phyloP scores from a whole-genome alignment of 768 basidiomycete genomes.

The Nidula microcarpa region DNA sequence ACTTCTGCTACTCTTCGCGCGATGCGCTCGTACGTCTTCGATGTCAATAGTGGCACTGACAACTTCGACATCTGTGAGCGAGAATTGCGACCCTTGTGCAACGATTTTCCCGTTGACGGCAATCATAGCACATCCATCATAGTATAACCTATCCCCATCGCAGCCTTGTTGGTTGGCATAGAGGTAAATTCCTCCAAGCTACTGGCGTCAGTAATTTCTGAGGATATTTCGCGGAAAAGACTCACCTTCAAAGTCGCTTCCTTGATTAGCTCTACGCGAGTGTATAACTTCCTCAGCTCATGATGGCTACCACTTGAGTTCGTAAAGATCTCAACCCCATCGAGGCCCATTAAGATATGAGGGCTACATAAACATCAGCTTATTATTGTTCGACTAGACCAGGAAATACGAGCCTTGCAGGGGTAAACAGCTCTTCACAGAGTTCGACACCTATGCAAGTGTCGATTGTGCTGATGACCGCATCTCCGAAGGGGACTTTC shows the following conservation, averaged over 20 bases:
- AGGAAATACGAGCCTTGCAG: constrained; percentile 64
- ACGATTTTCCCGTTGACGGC: constrained; percentile 90
- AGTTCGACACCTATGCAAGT: constrained; percentile 97
- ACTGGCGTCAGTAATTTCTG: constrained; percentile 3
- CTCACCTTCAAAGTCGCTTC: constrained; percentile 92
- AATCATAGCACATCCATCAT: constrained; percentile 96
- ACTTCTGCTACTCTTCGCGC: constrained; percentile 78
- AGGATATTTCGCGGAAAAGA: neutral
- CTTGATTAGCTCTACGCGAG: constrained; percentile 90
- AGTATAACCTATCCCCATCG: constrained; percentile 96
- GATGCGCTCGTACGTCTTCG: constrained; percentile 91
- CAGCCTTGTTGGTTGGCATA: constrained; percentile 99
- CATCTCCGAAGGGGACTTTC: constrained; percentile 95
- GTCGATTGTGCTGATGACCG: constrained; percentile 87
- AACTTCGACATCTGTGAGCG: constrained; percentile 93
- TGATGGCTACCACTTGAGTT: constrained; percentile 99
- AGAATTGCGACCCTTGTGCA: constrained; percentile 97
- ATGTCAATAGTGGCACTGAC: constrained; percentile 94
- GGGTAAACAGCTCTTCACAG: constrained; percentile 97
- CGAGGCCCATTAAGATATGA: constrained; percentile 96
- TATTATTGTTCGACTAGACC: neutral
- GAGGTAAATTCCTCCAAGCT: constrained; percentile 96
- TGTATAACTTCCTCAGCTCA: constrained; percentile 93
- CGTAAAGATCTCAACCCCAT: constrained; percentile 98
- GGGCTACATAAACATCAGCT: constrained; percentile 52